Conservation (phyloP, 192 early-diverging fungal species). For the Helicostylum pulchrum region DNA sequence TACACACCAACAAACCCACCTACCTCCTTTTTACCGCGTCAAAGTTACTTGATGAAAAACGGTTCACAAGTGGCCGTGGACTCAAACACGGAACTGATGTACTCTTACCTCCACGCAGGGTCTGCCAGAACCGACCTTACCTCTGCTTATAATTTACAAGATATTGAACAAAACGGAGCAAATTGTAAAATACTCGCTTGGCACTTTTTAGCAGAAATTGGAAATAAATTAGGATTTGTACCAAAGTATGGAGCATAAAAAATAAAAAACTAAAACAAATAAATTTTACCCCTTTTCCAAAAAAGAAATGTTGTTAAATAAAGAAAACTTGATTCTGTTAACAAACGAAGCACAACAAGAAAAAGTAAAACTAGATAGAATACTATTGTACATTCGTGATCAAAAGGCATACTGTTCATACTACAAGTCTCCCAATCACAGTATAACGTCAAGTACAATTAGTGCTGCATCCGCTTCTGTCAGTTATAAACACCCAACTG, state of each 20-base stretch:
- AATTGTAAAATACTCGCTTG: constrained; percentile 24
- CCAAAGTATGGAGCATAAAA: constrained; percentile 31
- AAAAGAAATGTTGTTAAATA: background rate
- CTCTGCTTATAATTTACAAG: background rate
- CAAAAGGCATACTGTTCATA: background rate
- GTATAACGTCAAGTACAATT: background rate
- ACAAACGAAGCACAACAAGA: background rate
- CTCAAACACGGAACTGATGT: background rate
- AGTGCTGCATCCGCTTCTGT: too few relatives aligned
- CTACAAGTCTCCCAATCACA: background rate
- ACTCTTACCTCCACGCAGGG: constrained; percentile 16
- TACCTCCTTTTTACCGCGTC: background rate
- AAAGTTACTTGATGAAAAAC: constrained; percentile 5
- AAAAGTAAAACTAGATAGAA: background rate
- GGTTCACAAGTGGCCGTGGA: background rate
- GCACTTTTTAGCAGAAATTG: constrained; percentile 28
- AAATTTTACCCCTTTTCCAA: constrained; percentile 4
- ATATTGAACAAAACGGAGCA: constrained; percentile 14
- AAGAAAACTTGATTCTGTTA: background rate
- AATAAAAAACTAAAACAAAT: background rate
- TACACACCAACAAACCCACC: too few relatives aligned
- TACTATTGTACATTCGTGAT: background rate
- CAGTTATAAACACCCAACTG: too few relatives aligned
- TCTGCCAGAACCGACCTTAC: constrained; percentile 11
- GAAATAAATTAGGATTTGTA: constrained; percentile 24